Percentiles rank a stretch among this genome's conserved stretches.
Evolutionary conservation across 108 stramenopile genomes (phyloP).

Genomic region (Ochromonas danica): DNA sequence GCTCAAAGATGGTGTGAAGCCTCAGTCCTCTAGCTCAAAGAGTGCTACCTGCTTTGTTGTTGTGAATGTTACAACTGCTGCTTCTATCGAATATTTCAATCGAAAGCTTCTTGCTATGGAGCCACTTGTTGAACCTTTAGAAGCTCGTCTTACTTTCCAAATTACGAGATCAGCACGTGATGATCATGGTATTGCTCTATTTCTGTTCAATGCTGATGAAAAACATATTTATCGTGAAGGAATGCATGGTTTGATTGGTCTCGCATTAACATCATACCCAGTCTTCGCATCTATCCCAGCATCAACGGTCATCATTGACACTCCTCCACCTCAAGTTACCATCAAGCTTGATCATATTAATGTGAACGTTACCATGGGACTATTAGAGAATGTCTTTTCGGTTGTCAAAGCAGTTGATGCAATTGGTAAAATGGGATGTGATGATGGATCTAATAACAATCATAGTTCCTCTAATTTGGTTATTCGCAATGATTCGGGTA

Average conservation of each 20-base stretch:
- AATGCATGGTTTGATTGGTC: no score
- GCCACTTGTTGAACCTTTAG: background rate
- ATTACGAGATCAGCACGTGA: no score
- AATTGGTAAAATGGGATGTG: background rate
- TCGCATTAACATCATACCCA: no score
- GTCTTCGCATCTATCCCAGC: no score
- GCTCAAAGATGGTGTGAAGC: no score
- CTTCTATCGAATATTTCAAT: background rate
- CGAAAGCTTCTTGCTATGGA: background rate
- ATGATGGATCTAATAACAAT: background rate
- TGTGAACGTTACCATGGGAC: background rate
- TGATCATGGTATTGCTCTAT: background rate
- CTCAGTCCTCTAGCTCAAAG: no score
- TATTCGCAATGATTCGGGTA: constrained; percentile 4
- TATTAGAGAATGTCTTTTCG: background rate
- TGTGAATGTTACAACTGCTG: no score
- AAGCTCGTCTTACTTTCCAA: no score
- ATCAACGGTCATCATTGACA: background rate
- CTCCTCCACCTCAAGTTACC: background rate
- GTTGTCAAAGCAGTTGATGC: background rate
- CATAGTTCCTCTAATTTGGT: background rate
- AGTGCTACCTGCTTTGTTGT: no score
- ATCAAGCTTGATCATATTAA: background rate
- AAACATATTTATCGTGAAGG: no score
- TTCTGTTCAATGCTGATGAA: no score